phyloP scores from a whole-genome alignment of 2,329 filamentous ascomycete genomes.

The Epichloe gansuensis region DNA sequence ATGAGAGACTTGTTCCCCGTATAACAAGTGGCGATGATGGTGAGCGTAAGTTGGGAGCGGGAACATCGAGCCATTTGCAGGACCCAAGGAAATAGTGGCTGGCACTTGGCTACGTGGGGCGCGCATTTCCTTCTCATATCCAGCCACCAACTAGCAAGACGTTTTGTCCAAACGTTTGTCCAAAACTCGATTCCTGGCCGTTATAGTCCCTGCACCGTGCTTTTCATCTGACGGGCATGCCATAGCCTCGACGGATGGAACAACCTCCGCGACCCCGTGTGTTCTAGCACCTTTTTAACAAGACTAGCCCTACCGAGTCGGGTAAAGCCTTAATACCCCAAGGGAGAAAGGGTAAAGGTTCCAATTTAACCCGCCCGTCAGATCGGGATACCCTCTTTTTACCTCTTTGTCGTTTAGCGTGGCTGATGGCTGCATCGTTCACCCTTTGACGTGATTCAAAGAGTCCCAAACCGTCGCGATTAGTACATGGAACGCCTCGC shows the following conservation, averaged over 20 bases:
- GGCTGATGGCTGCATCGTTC: neutral
- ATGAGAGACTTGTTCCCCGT: no score
- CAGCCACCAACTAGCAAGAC: neutral
- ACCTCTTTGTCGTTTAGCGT: neutral
- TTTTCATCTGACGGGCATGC: neutral
- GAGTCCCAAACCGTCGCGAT: neutral
- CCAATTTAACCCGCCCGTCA: no score
- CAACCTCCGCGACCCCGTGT: neutral
- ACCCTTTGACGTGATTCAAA: neutral
- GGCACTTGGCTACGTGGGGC: neutral
- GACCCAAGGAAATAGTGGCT: neutral
- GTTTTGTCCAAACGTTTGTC: no score
- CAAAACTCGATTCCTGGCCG: neutral
- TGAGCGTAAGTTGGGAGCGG: neutral
- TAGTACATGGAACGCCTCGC: neutral
- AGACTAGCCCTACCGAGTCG: no score
- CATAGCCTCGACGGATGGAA: neutral
- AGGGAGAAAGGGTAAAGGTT: no score
- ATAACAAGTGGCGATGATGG: neutral
- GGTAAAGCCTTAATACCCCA: no score
- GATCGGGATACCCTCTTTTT: no score
- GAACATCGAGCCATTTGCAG: neutral
- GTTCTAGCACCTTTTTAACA: neutral
- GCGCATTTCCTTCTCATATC: neutral
- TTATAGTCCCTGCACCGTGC: neutral